Base-by-base conservation (phyloP, 371 early-diverging fungal species). In the Parasitella parasitica region DNA sequence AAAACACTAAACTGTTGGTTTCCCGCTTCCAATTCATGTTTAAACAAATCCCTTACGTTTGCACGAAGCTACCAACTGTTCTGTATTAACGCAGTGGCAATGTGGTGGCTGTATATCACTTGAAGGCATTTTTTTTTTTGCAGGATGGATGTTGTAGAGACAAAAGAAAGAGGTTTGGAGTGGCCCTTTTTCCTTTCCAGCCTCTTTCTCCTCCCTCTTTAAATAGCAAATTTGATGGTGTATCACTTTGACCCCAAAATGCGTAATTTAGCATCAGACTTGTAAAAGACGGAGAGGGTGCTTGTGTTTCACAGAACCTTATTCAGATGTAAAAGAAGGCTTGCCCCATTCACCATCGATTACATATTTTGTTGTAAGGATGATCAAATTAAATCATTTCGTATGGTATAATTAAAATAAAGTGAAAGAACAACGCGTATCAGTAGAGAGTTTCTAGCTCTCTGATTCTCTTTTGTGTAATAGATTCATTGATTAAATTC, bases 211-310 rank as follows among this genome's bases (percentile, higher is more conserved):
- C 46, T 24, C 24, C 24, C 46, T 46, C 13, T 55, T 35, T 55
- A 54, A 27, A 36, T 37, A 55, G 37, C 30, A 27, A 39, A 43
- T 43, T 43, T 43, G 43, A 46, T 8, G 24, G 46, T 46, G 46
- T 46, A 46, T 24, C 46, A 46, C 43, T n/a, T 56, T 22, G 43
- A 48, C 57, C 57, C 41, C 41, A 57, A 43, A 57, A 32, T 57
- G 57, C 43, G 57, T 57, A 57, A 57, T 54, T 54, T 34, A 54
- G 36, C 54, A 54, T 37, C 54, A 54, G 54, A 54, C 34, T 54
- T 22, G 36, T 18, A 53, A 22, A 32, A 34, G 46, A 24, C 12
- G 22, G 46, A 46, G 22, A 46, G 9, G 46, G 46, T 46, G 46
- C 22, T 24, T 46, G 24, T 20, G 46, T 46, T 46, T 46, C 46